phyloP scores from a whole-genome alignment of 2,329 filamentous ascomycete genomes.

The Daldinia sp. region DNA sequence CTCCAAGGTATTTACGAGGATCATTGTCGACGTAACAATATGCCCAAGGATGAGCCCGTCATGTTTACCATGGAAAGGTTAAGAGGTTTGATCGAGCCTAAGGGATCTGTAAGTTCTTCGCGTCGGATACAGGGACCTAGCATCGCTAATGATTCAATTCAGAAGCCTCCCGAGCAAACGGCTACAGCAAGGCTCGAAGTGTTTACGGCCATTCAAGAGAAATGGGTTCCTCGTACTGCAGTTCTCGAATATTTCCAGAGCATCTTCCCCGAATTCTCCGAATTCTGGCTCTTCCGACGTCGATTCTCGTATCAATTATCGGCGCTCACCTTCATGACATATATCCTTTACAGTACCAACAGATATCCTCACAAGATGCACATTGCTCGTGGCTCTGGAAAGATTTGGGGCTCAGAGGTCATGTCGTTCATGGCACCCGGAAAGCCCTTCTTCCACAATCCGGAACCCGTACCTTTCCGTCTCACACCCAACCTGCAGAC shows the following conservation, averaged over 20 bases:
- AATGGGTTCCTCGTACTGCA: constrained; percentile 85
- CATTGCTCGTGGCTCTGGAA: constrained; percentile 86
- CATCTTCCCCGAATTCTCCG: constrained; percentile 86
- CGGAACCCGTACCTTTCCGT: constrained; percentile 95
- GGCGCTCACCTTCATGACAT: constrained; percentile 96
- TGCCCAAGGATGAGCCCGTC: constrained; percentile 94
- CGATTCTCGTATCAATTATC: constrained; percentile 97
- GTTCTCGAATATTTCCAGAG: constrained; percentile 89
- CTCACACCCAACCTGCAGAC: constrained; percentile 96
- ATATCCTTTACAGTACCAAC: constrained; percentile 96
- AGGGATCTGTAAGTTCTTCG: constrained; percentile 61
- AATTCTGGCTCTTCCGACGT: constrained; percentile 98
- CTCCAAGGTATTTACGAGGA: constrained; percentile 97
- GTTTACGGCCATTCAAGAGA: constrained; percentile 93
- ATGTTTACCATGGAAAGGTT: constrained; percentile 96
- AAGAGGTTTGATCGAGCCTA: constrained; percentile 75
- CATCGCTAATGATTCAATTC: constrained; percentile 43
- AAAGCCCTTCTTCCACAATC: constrained; percentile 92
- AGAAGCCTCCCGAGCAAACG: constrained; percentile 74
- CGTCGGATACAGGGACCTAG: neutral
- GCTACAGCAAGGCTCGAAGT: constrained; percentile 84
- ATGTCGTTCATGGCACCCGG: constrained; percentile 86
- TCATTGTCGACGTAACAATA: constrained; percentile 84
- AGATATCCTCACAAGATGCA: constrained; percentile 95
- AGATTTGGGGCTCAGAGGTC: constrained; percentile 95